Conservation (phyloP, 2,329 filamentous ascomycete species). For the Aspergillus persii region DNA sequence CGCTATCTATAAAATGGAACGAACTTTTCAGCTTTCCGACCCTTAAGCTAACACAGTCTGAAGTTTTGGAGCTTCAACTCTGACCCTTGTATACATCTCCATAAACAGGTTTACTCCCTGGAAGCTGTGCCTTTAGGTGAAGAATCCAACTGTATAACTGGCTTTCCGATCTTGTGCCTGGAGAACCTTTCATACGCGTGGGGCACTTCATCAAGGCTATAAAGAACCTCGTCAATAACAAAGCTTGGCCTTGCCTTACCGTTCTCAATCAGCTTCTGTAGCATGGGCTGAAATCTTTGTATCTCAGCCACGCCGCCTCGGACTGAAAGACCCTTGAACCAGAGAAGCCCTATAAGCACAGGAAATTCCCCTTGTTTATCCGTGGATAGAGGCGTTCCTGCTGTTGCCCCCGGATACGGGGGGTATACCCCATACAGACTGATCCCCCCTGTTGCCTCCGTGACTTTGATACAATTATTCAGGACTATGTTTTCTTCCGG, state of each 20-base stretch:
- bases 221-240: conserved; percentile 1
- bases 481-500: conserved; percentile 1
- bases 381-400: background rate
- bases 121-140: too few relatives aligned
- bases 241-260: conserved; percentile 5
- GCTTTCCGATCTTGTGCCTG: background rate
- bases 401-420: background rate
- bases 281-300: background rate
- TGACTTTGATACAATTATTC: conserved; percentile 6
- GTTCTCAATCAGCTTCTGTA: conserved; percentile 4
- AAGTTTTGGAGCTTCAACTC: too few relatives aligned
- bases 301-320: conserved; percentile 1
- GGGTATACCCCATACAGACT: background rate
- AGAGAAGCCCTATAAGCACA: background rate
- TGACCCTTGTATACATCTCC: too few relatives aligned
- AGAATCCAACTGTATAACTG: background rate
- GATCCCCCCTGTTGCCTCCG: conserved; percentile 1
- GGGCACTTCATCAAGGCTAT: conserved; percentile 3
- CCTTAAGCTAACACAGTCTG: too few relatives aligned
- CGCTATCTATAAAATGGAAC: too few relatives aligned
- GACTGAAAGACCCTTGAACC: background rate
- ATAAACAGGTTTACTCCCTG: too few relatives aligned
- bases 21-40: too few relatives aligned
- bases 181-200: conserved; percentile 1
- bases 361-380: background rate